A percentile compares a stretch with the other conserved stretches of the same genome.
phyloP scores from a whole-genome alignment of 2,329 filamentous ascomycete species.

The Aspergillus felis region DNA sequence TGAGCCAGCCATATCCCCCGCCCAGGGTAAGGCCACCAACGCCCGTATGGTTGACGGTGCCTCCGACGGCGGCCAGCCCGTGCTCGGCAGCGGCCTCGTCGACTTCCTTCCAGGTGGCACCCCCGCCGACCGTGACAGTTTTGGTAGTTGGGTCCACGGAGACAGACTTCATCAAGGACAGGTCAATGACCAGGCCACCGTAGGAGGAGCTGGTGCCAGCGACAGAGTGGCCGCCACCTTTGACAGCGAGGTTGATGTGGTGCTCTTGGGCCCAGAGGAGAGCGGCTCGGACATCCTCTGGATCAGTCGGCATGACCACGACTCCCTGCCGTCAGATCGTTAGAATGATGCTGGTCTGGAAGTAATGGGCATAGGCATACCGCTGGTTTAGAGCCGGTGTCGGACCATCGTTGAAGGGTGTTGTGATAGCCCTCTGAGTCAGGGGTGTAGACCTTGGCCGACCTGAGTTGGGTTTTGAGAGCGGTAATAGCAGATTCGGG shows the following conservation, averaged over 20 bases:
- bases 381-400: constrained; percentile 27
- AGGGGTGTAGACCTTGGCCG: constrained; percentile 17
- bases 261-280: constrained; percentile 44
- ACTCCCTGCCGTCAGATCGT: constrained; percentile 33
- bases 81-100: constrained; percentile 50
- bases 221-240: constrained; percentile 45
- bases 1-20: constrained; percentile 58
- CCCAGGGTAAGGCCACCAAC: constrained; percentile 57
- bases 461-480: constrained; percentile 9
- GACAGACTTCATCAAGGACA: constrained; percentile 51
- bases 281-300: constrained; percentile 40
- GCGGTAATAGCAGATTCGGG: constrained; percentile 2
- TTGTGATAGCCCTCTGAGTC: constrained; percentile 20
- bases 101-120: constrained; percentile 54
- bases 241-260: constrained; percentile 24
- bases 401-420: constrained; percentile 27
- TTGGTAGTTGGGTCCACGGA: constrained; percentile 45
- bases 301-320: constrained; percentile 42
- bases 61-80: constrained; percentile 57
- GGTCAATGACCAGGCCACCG: constrained; percentile 56
- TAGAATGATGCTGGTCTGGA: neutral
- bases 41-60: constrained; percentile 61
- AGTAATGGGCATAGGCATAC: constrained; percentile 12
- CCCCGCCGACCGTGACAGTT: constrained; percentile 50
- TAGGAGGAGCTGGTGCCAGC: constrained; percentile 51